Evolutionary conservation across 257 asterid species (phyloP), one percentile per base, ranked within the genome.

Genomic region (Fraxinus cuspidata): DNA sequence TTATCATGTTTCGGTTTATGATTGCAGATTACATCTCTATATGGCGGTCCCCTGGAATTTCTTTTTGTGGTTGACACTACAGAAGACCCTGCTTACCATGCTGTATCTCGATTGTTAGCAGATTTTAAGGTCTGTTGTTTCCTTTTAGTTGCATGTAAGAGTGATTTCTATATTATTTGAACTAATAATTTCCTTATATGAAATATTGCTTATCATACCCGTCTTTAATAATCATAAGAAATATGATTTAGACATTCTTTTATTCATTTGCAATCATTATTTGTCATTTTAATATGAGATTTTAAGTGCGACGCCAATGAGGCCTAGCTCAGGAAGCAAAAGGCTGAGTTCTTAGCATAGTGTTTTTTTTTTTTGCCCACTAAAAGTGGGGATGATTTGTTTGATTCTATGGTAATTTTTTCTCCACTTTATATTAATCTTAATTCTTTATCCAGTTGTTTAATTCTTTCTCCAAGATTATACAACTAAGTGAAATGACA

Each of bases 71-170:
- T 96, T 76, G 98, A 96, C 64, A 92, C 97, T 84, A 88, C 84
- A 37, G 94, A 90, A 84, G 99, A 95, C 86, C 98, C 96, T 81
- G 99, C 99, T 37, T 96, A 92, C 87, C 91, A 79, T 85, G 98
- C 97, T 0, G 90, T 89, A 78, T 80, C 91, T 74, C 83, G 81
- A 77, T 81, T 96, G 78, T 66, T 96, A 76, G 92, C 89, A 65
- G 97, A 89, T 68, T 93, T 78, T 88, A 74, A 86, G 98, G 99
- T 94, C 74, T 72, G 84, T 77, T 81, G 79, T 76, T 81, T 78
- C 76, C 73, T 58, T 60, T 78, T 65, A 42, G 37, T 3, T 34
- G 47, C 74, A 18, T 69, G 58, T 82, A 42, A 66, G 76, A 68
- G 44, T 42, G 32, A 76, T 76, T 72, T 73, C 66, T 53, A 25